Conservation (phyloP, 2,329 filamentous ascomycete species). For the Coniochaeta prunicola region DNA sequence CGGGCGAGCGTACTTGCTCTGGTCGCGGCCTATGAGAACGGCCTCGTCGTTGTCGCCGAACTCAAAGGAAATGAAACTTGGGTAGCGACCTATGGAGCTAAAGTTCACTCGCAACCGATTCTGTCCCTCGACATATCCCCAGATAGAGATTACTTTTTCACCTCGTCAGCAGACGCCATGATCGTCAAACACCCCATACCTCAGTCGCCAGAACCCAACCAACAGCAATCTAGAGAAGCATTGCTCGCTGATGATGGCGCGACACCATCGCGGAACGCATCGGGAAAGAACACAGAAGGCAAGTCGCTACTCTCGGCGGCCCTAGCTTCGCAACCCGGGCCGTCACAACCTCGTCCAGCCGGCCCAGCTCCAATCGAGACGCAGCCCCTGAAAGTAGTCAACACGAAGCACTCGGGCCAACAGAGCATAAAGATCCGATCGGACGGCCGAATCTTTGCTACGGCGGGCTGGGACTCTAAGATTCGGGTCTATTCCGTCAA, state of each 20-base stretch:
- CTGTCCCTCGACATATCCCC: constrained; percentile 61
- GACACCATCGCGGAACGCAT: background rate
- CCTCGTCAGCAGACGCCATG: constrained; percentile 74
- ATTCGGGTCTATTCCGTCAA: constrained; percentile 75
- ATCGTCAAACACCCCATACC: constrained; percentile 70
- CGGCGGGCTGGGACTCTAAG: constrained; percentile 85
- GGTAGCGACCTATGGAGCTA: constrained; percentile 52
- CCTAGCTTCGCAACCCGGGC: constrained; percentile 9
- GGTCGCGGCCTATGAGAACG: constrained; percentile 79
- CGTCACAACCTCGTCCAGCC: constrained; percentile 7
- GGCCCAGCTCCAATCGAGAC: constrained; percentile 17
- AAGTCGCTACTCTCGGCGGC: constrained; percentile 22
- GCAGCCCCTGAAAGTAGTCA: constrained; percentile 50
- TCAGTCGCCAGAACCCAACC: constrained; percentile 6
- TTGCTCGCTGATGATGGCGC: constrained; percentile 1
- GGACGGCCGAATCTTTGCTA: constrained; percentile 79
- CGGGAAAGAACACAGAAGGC: constrained; percentile 1
- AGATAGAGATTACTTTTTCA: constrained; percentile 55
- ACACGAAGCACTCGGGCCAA: constrained; percentile 87
- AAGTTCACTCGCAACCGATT: constrained; percentile 72
- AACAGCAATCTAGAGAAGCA: constrained; percentile 8
- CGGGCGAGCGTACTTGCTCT: constrained; percentile 48
- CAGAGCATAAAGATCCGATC: constrained; percentile 71
- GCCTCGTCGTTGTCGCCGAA: constrained; percentile 60
- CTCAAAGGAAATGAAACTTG: constrained; percentile 37